These are phyloP conservation scores for Logfia minima DNA, from an alignment of 129 eudicot species.

Conservation along the genomic window DNA sequence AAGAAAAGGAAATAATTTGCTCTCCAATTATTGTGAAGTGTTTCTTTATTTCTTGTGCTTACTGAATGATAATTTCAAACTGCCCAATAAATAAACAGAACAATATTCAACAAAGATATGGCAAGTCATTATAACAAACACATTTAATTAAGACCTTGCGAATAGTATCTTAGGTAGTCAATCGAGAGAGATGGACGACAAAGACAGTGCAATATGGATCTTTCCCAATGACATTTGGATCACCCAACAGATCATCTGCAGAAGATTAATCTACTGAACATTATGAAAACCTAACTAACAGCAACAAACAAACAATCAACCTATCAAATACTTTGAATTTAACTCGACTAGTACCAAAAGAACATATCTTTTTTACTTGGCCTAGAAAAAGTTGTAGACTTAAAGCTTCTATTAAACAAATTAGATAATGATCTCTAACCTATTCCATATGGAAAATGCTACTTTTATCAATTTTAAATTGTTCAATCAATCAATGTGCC, in stretches of 20 bases:
- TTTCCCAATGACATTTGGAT: conserved; percentile 74
- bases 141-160: conserved; percentile 44
- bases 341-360: neutral
- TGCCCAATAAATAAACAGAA: neutral
- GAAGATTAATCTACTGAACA: neutral
- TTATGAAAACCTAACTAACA: neutral
- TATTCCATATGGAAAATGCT: neutral
- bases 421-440: neutral
- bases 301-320: neutral
- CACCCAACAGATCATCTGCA: conserved; percentile 92
- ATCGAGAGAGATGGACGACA: conserved; percentile 70
- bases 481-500: neutral
- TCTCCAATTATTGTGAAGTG: too few relatives aligned
- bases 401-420: neutral
- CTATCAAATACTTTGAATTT: neutral
- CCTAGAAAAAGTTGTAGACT: neutral
- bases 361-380: neutral
- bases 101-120: neutral
- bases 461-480: neutral
- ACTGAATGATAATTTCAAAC: conserved; percentile 2
- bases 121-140: conserved; percentile 1
- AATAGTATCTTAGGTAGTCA: conserved; percentile 74
- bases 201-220: conserved; percentile 86
- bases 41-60: neutral
- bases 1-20: too few relatives aligned